Evolutionary conservation across 768 basidiomycete species (phyloP).

Genomic region (Suillus luteus): DNA sequence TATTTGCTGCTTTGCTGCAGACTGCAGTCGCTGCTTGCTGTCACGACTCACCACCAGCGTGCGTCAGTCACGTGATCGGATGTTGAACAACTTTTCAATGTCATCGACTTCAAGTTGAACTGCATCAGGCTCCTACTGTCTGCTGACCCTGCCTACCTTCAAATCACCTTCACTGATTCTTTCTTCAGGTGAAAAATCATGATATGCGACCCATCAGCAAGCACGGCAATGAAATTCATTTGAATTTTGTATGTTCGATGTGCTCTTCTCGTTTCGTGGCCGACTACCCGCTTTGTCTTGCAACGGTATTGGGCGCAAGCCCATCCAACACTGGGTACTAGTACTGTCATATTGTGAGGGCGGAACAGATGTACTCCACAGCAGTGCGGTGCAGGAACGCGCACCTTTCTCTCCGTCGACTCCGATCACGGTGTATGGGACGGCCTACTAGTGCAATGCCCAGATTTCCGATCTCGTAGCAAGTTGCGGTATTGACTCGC

Average conservation of each 20-base stretch:
- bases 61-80: too few species aligned
- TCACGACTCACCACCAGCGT: too few species aligned
- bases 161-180: neutral
- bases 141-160: neutral
- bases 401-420: too few species aligned
- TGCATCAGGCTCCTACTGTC: too few species aligned
- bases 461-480: neutral
- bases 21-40: neutral
- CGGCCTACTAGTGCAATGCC: neutral
- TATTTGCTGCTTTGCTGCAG: too few species aligned
- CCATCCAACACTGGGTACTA: neutral
- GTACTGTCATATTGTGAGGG: neutral
- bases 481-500: neutral
- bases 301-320: neutral
- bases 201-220: neutral
- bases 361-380: neutral
- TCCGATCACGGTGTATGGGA: neutral
- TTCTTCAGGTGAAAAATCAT: neutral
- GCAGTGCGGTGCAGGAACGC: neutral
- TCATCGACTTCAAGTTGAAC: too few species aligned
- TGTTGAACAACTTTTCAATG: too few species aligned
- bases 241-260: neutral
- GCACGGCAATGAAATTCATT: neutral
- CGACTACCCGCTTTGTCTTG: neutral
- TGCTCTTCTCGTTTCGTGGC: neutral